A percentile compares a stretch with the other conserved stretches of the same genome.
These are phyloP conservation scores for Phytophthora brassicae DNA, from an alignment of 352 stramenopile species.

Conservation along the genomic window DNA sequence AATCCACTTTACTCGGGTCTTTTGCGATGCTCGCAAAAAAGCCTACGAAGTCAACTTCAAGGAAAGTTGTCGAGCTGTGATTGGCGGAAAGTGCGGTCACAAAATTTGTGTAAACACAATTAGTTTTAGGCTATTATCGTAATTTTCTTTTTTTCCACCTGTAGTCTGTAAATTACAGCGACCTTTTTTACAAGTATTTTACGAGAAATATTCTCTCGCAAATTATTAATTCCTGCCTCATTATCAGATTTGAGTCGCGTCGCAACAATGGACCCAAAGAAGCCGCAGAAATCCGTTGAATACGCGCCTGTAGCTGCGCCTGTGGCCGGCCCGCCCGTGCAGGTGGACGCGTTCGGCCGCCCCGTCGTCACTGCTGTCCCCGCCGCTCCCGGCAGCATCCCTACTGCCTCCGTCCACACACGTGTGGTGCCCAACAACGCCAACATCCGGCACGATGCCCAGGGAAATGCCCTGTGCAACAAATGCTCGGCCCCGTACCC, in stretches of 20 bases:
- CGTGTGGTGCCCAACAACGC: conserved; percentile 61
- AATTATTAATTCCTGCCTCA: conserved; percentile 13
- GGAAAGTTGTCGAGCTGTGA: too few relatives aligned
- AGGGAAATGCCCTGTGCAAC: conserved; percentile 76
- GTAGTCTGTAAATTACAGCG: too few relatives aligned
- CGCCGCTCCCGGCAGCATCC: conserved; percentile 3
- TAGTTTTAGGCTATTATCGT: too few relatives aligned
- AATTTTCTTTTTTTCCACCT: too few relatives aligned
- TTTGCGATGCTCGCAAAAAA: conserved; percentile 37
- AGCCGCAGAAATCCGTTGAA: conserved; percentile 27
- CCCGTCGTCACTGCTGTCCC: conserved; percentile 51
- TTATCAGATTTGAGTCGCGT: conserved; percentile 10
- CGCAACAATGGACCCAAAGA: conserved; percentile 33
- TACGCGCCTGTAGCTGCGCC: conserved; percentile 14
- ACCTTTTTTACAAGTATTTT: too few relatives aligned
- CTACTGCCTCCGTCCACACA: conserved; percentile 21
- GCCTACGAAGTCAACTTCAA: conserved; percentile 42
- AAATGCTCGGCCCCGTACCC: conserved; percentile 74
- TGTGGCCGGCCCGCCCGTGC: conserved; percentile 33
- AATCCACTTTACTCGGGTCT: conserved; percentile 31
- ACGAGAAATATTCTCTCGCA: too few relatives aligned
- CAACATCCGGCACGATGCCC: conserved; percentile 64
- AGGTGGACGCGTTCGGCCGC: conserved; percentile 52
- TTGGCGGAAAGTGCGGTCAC: too few relatives aligned
- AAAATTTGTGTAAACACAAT: too few relatives aligned